phyloP scores from a whole-genome alignment of 2,329 filamentous ascomycete species.

The Exophiala sp. region DNA sequence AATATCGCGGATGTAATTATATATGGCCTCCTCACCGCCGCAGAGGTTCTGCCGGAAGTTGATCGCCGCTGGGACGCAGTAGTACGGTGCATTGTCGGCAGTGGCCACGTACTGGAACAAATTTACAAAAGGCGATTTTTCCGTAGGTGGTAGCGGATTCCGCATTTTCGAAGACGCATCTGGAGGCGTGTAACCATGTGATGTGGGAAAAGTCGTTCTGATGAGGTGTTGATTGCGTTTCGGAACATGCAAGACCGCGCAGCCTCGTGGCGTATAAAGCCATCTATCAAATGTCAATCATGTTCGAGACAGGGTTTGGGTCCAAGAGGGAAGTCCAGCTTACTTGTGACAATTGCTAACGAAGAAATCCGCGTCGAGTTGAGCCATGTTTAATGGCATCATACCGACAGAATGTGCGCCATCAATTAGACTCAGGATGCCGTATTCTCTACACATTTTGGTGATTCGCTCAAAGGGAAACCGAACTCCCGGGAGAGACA shows the following conservation, averaged over 20 bases:
- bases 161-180: slow-evolving; percentile 2
- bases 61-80: slow-evolving; percentile 69
- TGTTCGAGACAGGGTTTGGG: neutral
- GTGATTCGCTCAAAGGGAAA: slow-evolving; percentile 73
- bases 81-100: slow-evolving; percentile 66
- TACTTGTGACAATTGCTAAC: slow-evolving; percentile 79
- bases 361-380: slow-evolving; percentile 78
- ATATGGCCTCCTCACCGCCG: slow-evolving; percentile 70
- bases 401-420: slow-evolving; percentile 83
- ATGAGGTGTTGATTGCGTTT: slow-evolving; percentile 71
- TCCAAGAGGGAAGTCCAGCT: slow-evolving; percentile 8
- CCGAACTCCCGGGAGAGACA: slow-evolving; percentile 71
- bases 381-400: slow-evolving; percentile 64
- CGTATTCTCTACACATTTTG: slow-evolving; percentile 61
- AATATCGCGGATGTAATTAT: slow-evolving; percentile 60
- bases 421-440: slow-evolving; percentile 72
- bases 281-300: slow-evolving; percentile 47
- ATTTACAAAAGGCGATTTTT: slow-evolving; percentile 60
- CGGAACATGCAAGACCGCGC: slow-evolving; percentile 77
- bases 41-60: slow-evolving; percentile 65
- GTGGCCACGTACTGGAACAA: slow-evolving; percentile 76
- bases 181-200: slow-evolving; percentile 66
- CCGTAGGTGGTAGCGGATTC: slow-evolving; percentile 17
- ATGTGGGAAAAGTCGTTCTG: slow-evolving; percentile 71
- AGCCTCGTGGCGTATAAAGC: slow-evolving; percentile 76